Evolutionary conservation across 768 basidiomycete genomes (phyloP).

Genomic region (Leucocoprinus leucothites): DNA sequence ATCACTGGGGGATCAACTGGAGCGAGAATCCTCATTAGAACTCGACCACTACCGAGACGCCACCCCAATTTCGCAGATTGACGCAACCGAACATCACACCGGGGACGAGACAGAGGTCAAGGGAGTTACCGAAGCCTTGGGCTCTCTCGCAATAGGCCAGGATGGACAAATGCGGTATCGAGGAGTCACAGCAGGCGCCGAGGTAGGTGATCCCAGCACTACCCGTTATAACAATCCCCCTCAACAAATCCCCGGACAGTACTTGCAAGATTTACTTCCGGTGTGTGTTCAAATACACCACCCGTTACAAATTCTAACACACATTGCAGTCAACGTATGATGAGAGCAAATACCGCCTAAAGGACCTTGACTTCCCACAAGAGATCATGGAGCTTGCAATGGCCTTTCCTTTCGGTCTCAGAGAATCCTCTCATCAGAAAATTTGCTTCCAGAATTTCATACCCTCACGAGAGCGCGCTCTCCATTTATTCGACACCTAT

Average conservation of each 20-base stretch:
- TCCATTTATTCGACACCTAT: slow-evolving; percentile 38
- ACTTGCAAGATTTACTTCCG: slow-evolving; percentile 36
- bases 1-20: neutral
- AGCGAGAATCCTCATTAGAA: neutral
- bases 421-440: slow-evolving; percentile 34
- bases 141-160: slow-evolving; percentile 45
- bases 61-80: neutral
- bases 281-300: slow-evolving; percentile 18
- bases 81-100: slow-evolving; percentile 6
- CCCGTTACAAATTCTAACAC: neutral
- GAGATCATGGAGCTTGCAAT: slow-evolving; percentile 43
- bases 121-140: slow-evolving; percentile 36
- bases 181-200: slow-evolving; percentile 46
- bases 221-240: neutral
- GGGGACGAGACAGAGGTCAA: slow-evolving; percentile 20
- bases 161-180: slow-evolving; percentile 50
- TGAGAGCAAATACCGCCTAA: slow-evolving; percentile 5
- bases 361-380: slow-evolving; percentile 32
- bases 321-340: slow-evolving; percentile 4
- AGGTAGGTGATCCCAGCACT: slow-evolving; percentile 30
- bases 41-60: neutral
- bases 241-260: slow-evolving; percentile 20
- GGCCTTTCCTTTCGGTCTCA: slow-evolving; percentile 48
- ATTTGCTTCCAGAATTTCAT: slow-evolving; percentile 36
- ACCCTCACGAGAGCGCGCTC: slow-evolving; percentile 35